Evolutionary conservation across 805 yeast genomes (phyloP).

Genomic region (Candida patagonica): DNA sequence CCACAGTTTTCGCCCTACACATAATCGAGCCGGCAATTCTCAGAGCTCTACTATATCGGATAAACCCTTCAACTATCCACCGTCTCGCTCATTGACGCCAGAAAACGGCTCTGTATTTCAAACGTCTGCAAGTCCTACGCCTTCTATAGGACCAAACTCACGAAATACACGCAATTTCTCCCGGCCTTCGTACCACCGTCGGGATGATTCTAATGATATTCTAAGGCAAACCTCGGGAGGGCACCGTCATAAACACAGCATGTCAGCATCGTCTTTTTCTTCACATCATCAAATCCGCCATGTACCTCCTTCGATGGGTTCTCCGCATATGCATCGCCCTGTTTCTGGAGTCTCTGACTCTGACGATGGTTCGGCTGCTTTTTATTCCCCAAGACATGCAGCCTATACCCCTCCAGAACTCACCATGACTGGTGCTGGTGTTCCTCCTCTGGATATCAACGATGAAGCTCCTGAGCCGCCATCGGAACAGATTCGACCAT

Average conservation of each 20-base stretch:
- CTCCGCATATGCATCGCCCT: background rate
- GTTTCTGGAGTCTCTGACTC: background rate
- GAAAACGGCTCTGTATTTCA: background rate
- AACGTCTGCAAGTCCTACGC: background rate
- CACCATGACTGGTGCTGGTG: background rate
- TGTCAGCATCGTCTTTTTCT: background rate
- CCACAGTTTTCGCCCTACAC: no score
- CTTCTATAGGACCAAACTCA: conserved; percentile 6
- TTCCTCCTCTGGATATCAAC: background rate
- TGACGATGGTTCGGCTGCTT: background rate
- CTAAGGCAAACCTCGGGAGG: background rate
- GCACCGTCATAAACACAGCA: background rate
- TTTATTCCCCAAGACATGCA: background rate
- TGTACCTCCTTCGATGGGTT: background rate
- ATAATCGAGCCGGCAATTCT: no score
- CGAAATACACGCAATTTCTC: conserved; percentile 15
- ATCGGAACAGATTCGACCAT: no score
- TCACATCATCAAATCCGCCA: conserved; percentile 1
- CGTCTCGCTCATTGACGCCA: conserved; percentile 1
- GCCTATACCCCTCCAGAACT: background rate
- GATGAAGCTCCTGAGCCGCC: no score
- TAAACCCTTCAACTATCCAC: no score
- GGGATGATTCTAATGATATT: background rate
- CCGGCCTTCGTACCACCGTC: conserved; percentile 17
- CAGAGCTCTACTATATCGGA: no score